phyloP scores from a whole-genome alignment of 2,329 filamentous ascomycete genomes.

The Fusarium luffae region DNA sequence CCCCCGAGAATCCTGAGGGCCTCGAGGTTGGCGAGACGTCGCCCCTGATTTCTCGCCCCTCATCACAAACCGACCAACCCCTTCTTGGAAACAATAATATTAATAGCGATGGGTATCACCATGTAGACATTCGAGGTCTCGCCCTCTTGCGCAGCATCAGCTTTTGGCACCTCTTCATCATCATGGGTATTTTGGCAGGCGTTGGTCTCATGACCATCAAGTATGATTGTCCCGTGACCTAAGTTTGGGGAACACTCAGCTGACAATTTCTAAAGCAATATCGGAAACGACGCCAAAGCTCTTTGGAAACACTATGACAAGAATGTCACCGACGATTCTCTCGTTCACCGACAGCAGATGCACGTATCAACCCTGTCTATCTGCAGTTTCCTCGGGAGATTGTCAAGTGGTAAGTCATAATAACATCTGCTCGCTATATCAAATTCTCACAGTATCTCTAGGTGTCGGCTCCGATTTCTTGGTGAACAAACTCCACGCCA shows the following conservation, averaged over 20 bases:
- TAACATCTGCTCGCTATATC: neutral
- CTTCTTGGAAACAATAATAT: conserved; percentile 69
- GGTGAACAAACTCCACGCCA: conserved; percentile 81
- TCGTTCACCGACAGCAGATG: conserved; percentile 84
- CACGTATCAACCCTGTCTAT: conserved; percentile 96
- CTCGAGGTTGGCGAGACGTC: conserved; percentile 77
- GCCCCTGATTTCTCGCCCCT: conserved; percentile 77
- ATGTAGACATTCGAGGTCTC: conserved; percentile 90
- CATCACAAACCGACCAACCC: conserved; percentile 62
- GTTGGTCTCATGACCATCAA: conserved; percentile 99
- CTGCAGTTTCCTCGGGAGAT: conserved; percentile 83
- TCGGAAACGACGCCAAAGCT: conserved; percentile 88
- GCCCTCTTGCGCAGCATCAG: conserved; percentile 76
- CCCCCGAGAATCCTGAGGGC: conserved; percentile 44
- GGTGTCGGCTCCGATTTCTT: conserved; percentile 92
- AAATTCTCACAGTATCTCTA: conserved; percentile 46
- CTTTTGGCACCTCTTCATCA: conserved; percentile 90
- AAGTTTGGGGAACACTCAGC: conserved; percentile 7
- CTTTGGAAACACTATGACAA: conserved; percentile 89
- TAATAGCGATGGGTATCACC: conserved; percentile 79
- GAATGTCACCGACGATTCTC: conserved; percentile 75
- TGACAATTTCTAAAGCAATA: conserved; percentile 72
- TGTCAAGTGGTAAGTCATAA: conserved; percentile 72
- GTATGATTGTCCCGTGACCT: conserved; percentile 61
- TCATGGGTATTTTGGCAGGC: conserved; percentile 91